Percentiles rank a stretch among this genome's conserved stretches.
Evolutionary conservation across 176 grass and related monocot genomes (phyloP).

Genomic region (barley (Hordeum vulgare)): MorexV3_pseudomolecules_assembly NC_058522.1:417417049-417417548

Average conservation of each 20-base stretch:
- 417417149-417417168: slow-evolving; percentile 75
- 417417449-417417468: not conserved
- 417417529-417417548: not conserved
- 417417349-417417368: not conserved
- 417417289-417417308: not conserved
- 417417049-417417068: slow-evolving; percentile 2
- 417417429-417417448: not conserved
- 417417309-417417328: not conserved
- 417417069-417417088: slow-evolving; percentile 11
- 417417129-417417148: slow-evolving; percentile 35
- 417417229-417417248: slow-evolving; percentile 61
- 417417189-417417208: slow-evolving; percentile 90
- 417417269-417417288: slow-evolving; percentile 44
- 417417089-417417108: slow-evolving; percentile 19
- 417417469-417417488: not conserved
- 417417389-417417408: not conserved
- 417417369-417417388: not conserved
- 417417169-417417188: slow-evolving; percentile 89
- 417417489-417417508: slow-evolving; percentile 14
- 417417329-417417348: not conserved
- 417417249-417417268: slow-evolving; percentile 62
- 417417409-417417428: not conserved
- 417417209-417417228: slow-evolving; percentile 88
- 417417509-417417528: not conserved
- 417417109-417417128: not conserved